Evolutionary conservation across 495 filamentous ascomycete genomes (phyloP).

Genomic region (Penicillium riverlandense): DNA sequence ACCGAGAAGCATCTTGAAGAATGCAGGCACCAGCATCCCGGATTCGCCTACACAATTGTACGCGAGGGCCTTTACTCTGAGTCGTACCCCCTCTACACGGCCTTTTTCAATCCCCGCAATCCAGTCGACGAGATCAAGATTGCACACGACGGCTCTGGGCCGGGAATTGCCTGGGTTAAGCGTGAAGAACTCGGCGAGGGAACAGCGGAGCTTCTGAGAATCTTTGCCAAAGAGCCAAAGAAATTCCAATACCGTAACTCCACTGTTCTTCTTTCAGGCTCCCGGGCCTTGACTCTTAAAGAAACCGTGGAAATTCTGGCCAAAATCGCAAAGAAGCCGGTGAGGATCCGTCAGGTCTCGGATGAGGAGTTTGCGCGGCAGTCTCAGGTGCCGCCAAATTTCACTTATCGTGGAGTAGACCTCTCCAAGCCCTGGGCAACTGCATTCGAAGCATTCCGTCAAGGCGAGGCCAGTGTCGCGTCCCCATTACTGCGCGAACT

Average conservation of each 20-base stretch:
- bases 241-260: slow-evolving; percentile 19
- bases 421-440: slow-evolving; percentile 18
- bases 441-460: slow-evolving; percentile 30
- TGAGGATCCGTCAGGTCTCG: slow-evolving; percentile 22
- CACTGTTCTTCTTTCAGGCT: slow-evolving; percentile 29
- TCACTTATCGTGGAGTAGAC: slow-evolving; percentile 14
- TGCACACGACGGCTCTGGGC: slow-evolving; percentile 32
- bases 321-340: slow-evolving; percentile 13
- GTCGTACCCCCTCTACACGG: slow-evolving; percentile 55
- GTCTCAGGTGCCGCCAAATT: slow-evolving; percentile 17
- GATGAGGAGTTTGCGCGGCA: slow-evolving; percentile 32
- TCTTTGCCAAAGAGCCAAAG: slow-evolving; percentile 10
- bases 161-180: slow-evolving; percentile 37
- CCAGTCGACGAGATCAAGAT: slow-evolving; percentile 25
- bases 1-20: slow-evolving; percentile 47
- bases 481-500: slow-evolving; percentile 19
- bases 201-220: slow-evolving; percentile 26
- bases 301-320: slow-evolving; percentile 29
- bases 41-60: slow-evolving; percentile 40
- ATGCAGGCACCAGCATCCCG: slow-evolving; percentile 7
- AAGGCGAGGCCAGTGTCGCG: slow-evolving; percentile 27
- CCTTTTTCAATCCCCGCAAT: slow-evolving; percentile 37
- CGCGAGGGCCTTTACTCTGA: slow-evolving; percentile 56
- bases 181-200: slow-evolving; percentile 40
- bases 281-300: slow-evolving; percentile 19